Conservation (phyloP, 345 rosid species). For the Linum trigynum region DNA sequence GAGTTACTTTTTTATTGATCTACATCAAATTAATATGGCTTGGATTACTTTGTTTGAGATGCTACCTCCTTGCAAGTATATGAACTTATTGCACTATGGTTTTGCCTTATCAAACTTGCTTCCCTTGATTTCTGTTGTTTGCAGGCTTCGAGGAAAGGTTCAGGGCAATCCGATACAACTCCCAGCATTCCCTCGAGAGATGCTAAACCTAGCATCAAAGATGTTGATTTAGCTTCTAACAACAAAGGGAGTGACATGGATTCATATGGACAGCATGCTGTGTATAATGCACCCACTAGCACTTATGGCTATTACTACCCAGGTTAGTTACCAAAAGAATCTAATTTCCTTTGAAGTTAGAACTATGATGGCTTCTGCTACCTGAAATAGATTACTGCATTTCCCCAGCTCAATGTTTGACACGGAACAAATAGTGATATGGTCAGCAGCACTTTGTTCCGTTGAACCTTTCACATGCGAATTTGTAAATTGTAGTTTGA, state of each 20-base stretch:
- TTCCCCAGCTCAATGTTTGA: background rate
- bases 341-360: background rate
- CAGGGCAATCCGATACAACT: background rate
- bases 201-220: slow-evolving; percentile 7
- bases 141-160: background rate
- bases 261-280: slow-evolving; percentile 22
- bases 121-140: background rate
- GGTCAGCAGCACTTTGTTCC: background rate
- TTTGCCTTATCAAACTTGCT: background rate
- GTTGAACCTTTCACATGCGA: background rate
- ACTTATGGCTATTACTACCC: slow-evolving; percentile 38
- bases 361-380: background rate
- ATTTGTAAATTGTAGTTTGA: too few species aligned
- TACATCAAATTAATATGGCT: background rate
- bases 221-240: background rate
- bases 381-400: background rate
- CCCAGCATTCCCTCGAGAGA: background rate
- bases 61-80: background rate
- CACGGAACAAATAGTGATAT: background rate
- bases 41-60: background rate
- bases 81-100: background rate
- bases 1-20: too few species aligned
- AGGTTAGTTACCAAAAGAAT: slow-evolving; percentile 28
- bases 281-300: slow-evolving; percentile 22
- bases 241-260: slow-evolving; percentile 18